A percentile compares a stretch with the other conserved stretches of the same genome.
Conservation (phyloP, 2,329 filamentous ascomycete species). For the Aspergillus oerlinghausenensis region DNA sequence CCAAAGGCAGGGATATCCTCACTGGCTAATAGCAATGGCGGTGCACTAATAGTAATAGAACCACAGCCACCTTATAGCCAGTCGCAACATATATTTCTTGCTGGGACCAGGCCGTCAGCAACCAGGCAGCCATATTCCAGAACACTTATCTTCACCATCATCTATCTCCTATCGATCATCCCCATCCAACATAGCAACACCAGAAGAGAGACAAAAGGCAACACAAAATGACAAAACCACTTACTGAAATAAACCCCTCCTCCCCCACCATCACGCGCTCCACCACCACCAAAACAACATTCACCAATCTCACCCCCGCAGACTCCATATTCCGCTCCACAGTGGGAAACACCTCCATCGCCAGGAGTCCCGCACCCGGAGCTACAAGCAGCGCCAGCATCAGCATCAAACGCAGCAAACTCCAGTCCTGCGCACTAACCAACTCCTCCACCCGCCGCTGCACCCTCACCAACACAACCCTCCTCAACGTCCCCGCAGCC, state of each 20-base stretch:
- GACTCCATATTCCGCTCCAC: slow-evolving; percentile 9
- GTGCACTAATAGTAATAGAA: neutral
- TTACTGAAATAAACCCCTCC: neutral
- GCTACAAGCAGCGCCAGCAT: neutral
- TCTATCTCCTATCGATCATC: neutral
- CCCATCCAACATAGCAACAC: neutral
- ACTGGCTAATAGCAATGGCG: neutral
- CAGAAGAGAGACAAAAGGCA: too few species aligned
- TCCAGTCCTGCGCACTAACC: slow-evolving; percentile 14
- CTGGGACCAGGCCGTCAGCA: neutral
- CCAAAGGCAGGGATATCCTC: neutral
- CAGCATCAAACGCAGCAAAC: slow-evolving; percentile 13
- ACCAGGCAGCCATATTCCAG: neutral
- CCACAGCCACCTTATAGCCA: neutral
- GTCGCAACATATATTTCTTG: neutral
- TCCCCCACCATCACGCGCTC: slow-evolving; percentile 7
- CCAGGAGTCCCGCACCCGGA: neutral
- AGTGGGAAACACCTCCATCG: slow-evolving; percentile 5
- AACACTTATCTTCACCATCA: neutral
- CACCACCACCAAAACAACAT: slow-evolving; percentile 5
- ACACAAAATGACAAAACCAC: neutral
- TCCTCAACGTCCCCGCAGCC: slow-evolving; percentile 12
- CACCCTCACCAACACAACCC: slow-evolving; percentile 10
- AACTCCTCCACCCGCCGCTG: slow-evolving; percentile 12
- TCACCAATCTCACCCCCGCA: slow-evolving; percentile 9